Percentiles rank a stretch among this genome's conserved stretches.
These are phyloP conservation scores for Euphorbia celastroides DNA, from an alignment of 441 rosid species.

Conservation along the genomic window DNA sequence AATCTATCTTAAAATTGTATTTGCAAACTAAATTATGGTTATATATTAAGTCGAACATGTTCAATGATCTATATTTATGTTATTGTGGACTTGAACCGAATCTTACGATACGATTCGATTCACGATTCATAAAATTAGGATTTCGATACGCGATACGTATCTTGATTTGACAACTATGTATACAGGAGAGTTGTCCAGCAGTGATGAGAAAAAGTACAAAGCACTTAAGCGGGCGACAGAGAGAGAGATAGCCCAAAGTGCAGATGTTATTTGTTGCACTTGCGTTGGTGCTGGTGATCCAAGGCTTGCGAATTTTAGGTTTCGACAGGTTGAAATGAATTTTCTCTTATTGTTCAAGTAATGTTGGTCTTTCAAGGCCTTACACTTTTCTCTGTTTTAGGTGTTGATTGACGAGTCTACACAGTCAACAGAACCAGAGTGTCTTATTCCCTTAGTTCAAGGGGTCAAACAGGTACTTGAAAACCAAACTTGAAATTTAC, in stretches of 20 bases:
- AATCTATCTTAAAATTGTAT: too few species aligned
- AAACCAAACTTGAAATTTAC: slow-evolving; percentile 8
- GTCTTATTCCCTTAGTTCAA: slow-evolving; percentile 97
- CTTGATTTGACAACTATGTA: too few species aligned
- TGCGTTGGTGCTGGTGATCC: slow-evolving; percentile 99
- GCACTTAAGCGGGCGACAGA: slow-evolving; percentile 93
- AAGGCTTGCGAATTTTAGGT: slow-evolving; percentile 91
- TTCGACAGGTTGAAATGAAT: slow-evolving; percentile 71
- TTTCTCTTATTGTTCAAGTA: slow-evolving; percentile 7
- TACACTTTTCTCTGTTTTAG: slow-evolving; percentile 34
- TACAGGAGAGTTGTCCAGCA: slow-evolving; percentile 97
- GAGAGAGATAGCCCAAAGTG: slow-evolving; percentile 97
- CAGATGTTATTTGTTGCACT: slow-evolving; percentile 99
- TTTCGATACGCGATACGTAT: too few species aligned
- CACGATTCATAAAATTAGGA: too few species aligned
- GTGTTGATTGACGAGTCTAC: slow-evolving; percentile 99
- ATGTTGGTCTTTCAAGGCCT: slow-evolving; percentile 19
- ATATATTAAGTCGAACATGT: too few species aligned
- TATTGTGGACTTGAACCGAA: too few species aligned
- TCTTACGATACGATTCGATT: too few species aligned
- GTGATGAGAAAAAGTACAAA: slow-evolving; percentile 99
- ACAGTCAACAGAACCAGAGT: slow-evolving; percentile 99
- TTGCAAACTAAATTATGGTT: too few species aligned
- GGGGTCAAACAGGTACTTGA: slow-evolving; percentile 91
- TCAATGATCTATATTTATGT: too few species aligned